A percentile compares a stretch with the other conserved stretches of the same genome.
These are phyloP conservation scores for Scolecobasidium constrictum DNA, from an alignment of 2,329 filamentous ascomycete species.

Conservation along the genomic window DNA sequence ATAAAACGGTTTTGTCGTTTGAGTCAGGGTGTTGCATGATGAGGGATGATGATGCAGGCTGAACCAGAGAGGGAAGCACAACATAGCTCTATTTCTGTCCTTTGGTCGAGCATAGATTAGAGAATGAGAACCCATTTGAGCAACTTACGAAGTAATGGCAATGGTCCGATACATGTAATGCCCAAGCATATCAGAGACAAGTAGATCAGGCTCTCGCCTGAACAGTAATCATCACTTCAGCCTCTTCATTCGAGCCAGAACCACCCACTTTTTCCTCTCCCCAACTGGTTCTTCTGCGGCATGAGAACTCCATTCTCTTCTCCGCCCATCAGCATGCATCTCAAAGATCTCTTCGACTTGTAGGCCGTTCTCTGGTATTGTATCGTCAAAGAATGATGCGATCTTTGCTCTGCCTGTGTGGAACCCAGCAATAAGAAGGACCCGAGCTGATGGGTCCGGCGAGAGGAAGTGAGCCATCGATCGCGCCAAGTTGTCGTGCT, in stretches of 20 bases:
- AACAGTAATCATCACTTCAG: too few relatives aligned
- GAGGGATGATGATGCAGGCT: too few relatives aligned
- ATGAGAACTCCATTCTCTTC: constrained; percentile 47
- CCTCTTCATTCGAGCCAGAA: constrained; percentile 45
- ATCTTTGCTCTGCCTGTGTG: constrained; percentile 60
- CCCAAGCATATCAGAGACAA: too few relatives aligned
- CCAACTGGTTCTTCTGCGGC: constrained; percentile 50
- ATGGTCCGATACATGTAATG: too few relatives aligned
- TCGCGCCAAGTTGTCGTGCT: constrained; percentile 54
- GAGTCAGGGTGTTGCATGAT: too few relatives aligned
- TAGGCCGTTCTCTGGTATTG: constrained; percentile 37
- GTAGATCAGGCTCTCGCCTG: too few relatives aligned
- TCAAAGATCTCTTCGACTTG: constrained; percentile 58
- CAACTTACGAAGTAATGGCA: too few relatives aligned
- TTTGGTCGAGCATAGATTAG: too few relatives aligned
- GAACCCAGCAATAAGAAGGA: constrained; percentile 60
- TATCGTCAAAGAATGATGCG: constrained; percentile 52
- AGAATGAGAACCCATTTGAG: too few relatives aligned
- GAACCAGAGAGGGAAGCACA: too few relatives aligned
- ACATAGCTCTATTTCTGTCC: too few relatives aligned
- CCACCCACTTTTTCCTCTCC: constrained; percentile 60
- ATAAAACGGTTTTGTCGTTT: too few relatives aligned
- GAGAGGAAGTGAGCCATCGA: constrained; percentile 55
- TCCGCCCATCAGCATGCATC: constrained; percentile 52
- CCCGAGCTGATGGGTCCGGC: constrained; percentile 33